phyloP scores from a whole-genome alignment of 139 green algal species.

The Spirogloea muscicola region DNA sequence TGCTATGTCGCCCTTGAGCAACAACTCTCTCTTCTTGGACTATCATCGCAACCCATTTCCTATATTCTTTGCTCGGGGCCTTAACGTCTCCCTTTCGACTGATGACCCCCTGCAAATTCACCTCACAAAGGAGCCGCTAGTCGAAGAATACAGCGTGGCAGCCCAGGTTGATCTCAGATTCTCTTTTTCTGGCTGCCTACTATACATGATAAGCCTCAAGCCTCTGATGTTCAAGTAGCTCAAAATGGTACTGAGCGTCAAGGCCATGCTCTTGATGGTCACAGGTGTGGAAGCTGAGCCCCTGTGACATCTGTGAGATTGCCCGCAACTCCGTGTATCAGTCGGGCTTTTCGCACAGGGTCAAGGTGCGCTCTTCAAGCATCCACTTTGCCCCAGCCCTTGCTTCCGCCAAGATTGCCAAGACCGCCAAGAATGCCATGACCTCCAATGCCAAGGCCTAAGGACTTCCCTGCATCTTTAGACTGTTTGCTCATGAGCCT shows the following conservation, averaged over 20 bases:
- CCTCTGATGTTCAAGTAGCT: too few relatives aligned
- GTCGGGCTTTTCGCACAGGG: conserved; percentile 85
- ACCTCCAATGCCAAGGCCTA: too few relatives aligned
- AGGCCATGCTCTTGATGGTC: too few relatives aligned
- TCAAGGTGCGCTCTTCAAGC: conserved; percentile 57
- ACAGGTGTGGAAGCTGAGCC: conserved; percentile 83
- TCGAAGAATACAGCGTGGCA: conserved; percentile 98
- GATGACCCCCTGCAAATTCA: conserved; percentile 75
- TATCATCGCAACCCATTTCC: conserved; percentile 99
- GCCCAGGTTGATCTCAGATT: conserved; percentile 59
- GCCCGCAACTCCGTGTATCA: conserved; percentile 92
- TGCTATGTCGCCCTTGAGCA: conserved; percentile 93
- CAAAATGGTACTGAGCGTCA: too few relatives aligned
- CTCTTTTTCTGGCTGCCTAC: background rate
- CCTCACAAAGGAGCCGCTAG: conserved; percentile 94
- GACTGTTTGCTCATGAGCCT: too few relatives aligned
- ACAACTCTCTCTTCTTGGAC: conserved; percentile 99
- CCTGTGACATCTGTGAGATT: conserved; percentile 94
- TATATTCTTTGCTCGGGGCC: conserved; percentile 90
- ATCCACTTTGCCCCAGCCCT: too few relatives aligned
- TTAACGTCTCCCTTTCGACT: conserved; percentile 76
- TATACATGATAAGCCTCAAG: too few relatives aligned
- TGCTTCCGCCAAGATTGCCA: too few relatives aligned
- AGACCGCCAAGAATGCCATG: too few relatives aligned
- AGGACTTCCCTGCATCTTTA: too few relatives aligned